phyloP scores from a whole-genome alignment of 352 stramenopile species.

The Bremia lactucae region DNA sequence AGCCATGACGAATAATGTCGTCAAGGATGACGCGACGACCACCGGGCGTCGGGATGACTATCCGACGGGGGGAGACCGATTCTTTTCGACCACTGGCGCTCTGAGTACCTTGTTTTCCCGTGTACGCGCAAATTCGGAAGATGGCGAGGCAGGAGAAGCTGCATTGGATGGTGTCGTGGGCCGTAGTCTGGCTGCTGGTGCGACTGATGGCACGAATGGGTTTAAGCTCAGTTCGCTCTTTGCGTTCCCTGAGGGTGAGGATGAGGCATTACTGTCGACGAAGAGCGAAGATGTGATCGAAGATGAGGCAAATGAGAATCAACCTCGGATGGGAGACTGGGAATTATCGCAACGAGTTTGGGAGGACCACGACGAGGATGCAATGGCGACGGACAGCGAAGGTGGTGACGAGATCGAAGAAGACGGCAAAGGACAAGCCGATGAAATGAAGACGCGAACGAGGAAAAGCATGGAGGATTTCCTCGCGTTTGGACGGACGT shows the following conservation, averaged over 20 bases:
- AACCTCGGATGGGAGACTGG: constrained; percentile 9
- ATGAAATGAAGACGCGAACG: constrained; percentile 13
- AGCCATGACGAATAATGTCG: constrained; percentile 16
- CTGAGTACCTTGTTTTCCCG: constrained; percentile 64
- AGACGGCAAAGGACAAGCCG: constrained; percentile 9
- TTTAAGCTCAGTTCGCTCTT: constrained; percentile 77
- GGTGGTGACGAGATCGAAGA: constrained; percentile 21
- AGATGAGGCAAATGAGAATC: constrained; percentile 19
- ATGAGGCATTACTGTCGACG: constrained; percentile 29
- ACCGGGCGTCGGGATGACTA: constrained; percentile 28
- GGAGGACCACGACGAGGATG: constrained; percentile 20
- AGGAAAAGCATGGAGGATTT: constrained; percentile 54
- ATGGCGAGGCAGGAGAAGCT: constrained; percentile 61
- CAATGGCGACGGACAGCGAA: constrained; percentile 30
- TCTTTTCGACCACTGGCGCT: constrained; percentile 48
- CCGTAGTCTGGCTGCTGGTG: constrained; percentile 5
- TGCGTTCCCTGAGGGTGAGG: constrained; percentile 38
- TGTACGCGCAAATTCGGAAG: constrained; percentile 76
- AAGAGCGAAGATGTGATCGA: constrained; percentile 47
- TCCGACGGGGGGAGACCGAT: constrained; percentile 48
- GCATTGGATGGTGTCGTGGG: constrained; percentile 63
- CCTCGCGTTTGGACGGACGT: constrained; percentile 46
- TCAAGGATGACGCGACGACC: constrained; percentile 12
- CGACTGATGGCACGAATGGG: constrained; percentile 4
- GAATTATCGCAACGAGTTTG: constrained; percentile 14